These are phyloP conservation scores for Penicilliopsis zonata DNA, from an alignment of 495 filamentous ascomycete species.

Conservation along the genomic window DNA sequence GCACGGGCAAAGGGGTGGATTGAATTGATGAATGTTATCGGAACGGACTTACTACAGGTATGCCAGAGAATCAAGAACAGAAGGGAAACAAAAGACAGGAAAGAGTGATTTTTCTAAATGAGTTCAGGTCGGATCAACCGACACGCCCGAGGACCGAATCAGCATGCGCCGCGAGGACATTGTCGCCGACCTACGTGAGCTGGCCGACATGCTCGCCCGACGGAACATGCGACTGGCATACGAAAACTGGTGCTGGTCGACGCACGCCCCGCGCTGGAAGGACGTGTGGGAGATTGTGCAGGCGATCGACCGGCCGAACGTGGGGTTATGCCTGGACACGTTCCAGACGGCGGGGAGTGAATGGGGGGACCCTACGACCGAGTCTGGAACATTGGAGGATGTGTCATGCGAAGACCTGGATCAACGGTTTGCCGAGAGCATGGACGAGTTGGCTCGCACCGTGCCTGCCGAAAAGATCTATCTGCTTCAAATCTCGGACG, in stretches of 20 bases:
- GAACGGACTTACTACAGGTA: constrained; percentile 65
- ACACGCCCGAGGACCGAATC: constrained; percentile 41
- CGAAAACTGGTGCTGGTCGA: constrained; percentile 82
- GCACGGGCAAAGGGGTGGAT: constrained; percentile 56
- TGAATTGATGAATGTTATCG: constrained; percentile 56
- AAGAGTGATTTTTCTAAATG: not conserved
- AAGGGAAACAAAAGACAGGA: not conserved
- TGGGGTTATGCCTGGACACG: constrained; percentile 71
- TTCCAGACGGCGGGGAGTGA: constrained; percentile 70
- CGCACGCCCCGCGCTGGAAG: constrained; percentile 55
- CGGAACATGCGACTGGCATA: constrained; percentile 54
- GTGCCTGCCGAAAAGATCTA: constrained; percentile 64
- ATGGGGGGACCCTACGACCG: constrained; percentile 62
- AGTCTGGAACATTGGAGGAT: constrained; percentile 44
- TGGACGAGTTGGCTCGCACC: constrained; percentile 39
- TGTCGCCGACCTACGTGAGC: constrained; percentile 46
- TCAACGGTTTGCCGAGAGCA: constrained; percentile 35
- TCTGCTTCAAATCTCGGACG: constrained; percentile 66
- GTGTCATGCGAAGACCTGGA: constrained; percentile 29
- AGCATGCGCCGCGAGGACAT: constrained; percentile 33
- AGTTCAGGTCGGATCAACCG: constrained; percentile 56
- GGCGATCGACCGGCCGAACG: constrained; percentile 47
- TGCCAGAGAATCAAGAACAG: constrained; percentile 1
- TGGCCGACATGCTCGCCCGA: constrained; percentile 50
- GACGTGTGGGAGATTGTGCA: constrained; percentile 56